Evolutionary conservation across 2,329 filamentous ascomycete genomes (phyloP).

Genomic region (Curvularia eragrostidis): DNA sequence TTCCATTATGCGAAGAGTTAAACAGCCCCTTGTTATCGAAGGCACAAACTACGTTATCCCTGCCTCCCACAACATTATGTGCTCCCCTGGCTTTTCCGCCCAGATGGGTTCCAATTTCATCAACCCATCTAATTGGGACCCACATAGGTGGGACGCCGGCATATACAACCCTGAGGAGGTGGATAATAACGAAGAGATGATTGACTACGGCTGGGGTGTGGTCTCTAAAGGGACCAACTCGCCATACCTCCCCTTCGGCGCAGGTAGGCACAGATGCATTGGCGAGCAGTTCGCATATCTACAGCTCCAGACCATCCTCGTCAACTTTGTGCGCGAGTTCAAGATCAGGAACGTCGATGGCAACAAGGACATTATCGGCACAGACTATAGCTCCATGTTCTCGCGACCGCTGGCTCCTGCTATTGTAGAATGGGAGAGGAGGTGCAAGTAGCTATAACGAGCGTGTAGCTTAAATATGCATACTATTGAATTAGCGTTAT

Average conservation of each 20-base stretch:
- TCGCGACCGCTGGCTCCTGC: conserved; percentile 54
- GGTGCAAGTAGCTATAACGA: no score
- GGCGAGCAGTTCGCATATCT: conserved; percentile 96
- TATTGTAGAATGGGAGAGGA: conserved; percentile 76
- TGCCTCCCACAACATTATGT: conserved; percentile 78
- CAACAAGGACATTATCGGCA: conserved; percentile 70
- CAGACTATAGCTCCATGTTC: conserved; percentile 69
- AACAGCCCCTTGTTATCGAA: conserved; percentile 81
- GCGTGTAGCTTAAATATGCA: no score
- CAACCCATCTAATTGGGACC: conserved; percentile 82
- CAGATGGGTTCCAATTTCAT: conserved; percentile 78
- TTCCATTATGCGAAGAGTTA: conserved; percentile 92
- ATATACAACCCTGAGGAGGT: conserved; percentile 57
- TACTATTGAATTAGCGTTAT: no score
- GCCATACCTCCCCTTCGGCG: conserved; percentile 93
- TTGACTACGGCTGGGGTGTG: conserved; percentile 92
- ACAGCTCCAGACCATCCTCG: conserved; percentile 85
- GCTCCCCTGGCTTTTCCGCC: conserved; percentile 82
- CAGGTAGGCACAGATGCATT: conserved; percentile 91
- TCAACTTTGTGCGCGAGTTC: conserved; percentile 76
- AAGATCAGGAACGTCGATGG: conserved; percentile 79
- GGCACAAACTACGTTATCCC: conserved; percentile 85
- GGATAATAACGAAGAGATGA: conserved; percentile 70
- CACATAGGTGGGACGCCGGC: conserved; percentile 83
- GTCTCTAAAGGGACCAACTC: conserved; percentile 89